phyloP scores from a whole-genome alignment of 352 stramenopile genomes.

The Globisporangium cystogenes region DNA sequence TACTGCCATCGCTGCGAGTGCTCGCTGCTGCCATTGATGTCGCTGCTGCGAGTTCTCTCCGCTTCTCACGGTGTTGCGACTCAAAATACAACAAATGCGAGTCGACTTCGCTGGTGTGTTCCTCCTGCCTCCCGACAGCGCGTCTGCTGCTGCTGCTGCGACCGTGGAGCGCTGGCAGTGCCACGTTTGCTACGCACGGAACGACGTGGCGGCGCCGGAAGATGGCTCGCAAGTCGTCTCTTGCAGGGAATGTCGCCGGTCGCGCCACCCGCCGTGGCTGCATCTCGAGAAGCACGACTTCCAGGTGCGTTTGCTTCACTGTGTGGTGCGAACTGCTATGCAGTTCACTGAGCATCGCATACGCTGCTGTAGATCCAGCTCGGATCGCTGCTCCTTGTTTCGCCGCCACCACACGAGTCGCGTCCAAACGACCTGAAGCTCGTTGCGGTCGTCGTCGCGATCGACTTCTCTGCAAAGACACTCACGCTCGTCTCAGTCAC shows the following conservation, averaged over 20 bases:
- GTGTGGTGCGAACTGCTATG: no score
- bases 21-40: no score
- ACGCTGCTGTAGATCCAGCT: conserved; percentile 11
- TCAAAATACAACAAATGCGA: background rate
- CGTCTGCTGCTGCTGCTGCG: background rate
- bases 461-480: conserved; percentile 17
- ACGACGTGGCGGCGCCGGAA: background rate
- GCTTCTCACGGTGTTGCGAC: no score
- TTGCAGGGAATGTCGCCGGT: conserved; percentile 17
- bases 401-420: no score
- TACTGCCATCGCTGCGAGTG: no score
- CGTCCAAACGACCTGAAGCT: background rate
- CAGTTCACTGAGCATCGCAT: background rate
- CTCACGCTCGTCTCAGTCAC: conserved; percentile 16
- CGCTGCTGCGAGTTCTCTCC: no score
- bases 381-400: conserved; percentile 15
- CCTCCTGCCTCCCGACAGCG: conserved; percentile 1
- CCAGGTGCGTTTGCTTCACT: conserved; percentile 15
- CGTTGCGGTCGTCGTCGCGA: conserved; percentile 15
- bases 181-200: conserved; percentile 15
- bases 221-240: background rate
- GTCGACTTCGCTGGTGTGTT: conserved; percentile 8
- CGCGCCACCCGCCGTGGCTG: conserved; percentile 23
- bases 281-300: conserved; percentile 10
- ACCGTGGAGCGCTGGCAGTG: conserved; percentile 12